A percentile compares a stretch with the other conserved stretches of the same genome.
These are phyloP conservation scores for Aspergillus sp. DNA, from an alignment of 2,329 filamentous ascomycete genomes.

Conservation along the genomic window DNA sequence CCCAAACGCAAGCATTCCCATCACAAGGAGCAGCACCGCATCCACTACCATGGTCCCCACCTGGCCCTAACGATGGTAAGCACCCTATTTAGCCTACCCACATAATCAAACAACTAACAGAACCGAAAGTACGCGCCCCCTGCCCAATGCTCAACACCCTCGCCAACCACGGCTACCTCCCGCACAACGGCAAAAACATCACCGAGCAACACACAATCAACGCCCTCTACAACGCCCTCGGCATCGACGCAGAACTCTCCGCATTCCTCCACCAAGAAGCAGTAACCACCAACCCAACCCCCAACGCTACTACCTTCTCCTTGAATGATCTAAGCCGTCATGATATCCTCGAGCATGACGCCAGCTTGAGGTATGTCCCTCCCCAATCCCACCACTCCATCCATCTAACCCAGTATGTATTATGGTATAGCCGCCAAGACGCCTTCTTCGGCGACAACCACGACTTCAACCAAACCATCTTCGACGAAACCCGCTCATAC, in stretches of 20 bases:
- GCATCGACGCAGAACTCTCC: constrained; percentile 4
- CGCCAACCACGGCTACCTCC: constrained; percentile 46
- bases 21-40: neutral
- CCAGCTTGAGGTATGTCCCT: constrained; percentile 17
- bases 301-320: constrained; percentile 25
- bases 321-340: constrained; percentile 15
- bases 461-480: constrained; percentile 56
- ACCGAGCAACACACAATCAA: constrained; percentile 36
- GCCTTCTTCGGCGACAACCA: constrained; percentile 55
- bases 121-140: constrained; percentile 28
- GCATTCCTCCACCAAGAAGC: constrained; percentile 13
- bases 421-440: constrained; percentile 47
- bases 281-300: constrained; percentile 20
- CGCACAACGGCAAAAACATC: constrained; percentile 41
- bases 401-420: neutral
- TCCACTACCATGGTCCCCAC: neutral
- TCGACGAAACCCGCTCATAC: constrained; percentile 43
- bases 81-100: neutral
- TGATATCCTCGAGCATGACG: constrained; percentile 18
- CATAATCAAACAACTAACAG: neutral
- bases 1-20: neutral
- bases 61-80: neutral
- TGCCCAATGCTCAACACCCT: constrained; percentile 45
- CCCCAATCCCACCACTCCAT: neutral
- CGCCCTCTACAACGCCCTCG: constrained; percentile 16